Conservation (phyloP, 805 yeast species). For the Saccharomycopsis javanensis region DNA sequence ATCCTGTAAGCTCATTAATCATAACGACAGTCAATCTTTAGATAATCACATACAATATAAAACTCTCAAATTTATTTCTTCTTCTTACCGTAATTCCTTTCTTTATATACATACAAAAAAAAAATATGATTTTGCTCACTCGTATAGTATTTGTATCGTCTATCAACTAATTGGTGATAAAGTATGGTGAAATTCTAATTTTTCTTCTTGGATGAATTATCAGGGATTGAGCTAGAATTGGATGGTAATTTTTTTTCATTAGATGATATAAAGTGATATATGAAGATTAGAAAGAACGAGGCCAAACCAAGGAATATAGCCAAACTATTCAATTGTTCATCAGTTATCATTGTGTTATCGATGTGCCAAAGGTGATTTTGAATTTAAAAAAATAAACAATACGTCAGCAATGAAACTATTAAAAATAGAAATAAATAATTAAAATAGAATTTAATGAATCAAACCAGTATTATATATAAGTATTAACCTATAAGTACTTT, state of each 20-base stretch:
- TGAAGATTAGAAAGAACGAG: conserved; percentile 59
- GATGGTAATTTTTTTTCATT: conserved; percentile 24
- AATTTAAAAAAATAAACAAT: background rate
- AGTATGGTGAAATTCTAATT: background rate
- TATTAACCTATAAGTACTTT: too few species aligned
- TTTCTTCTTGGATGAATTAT: background rate
- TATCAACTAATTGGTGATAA: background rate
- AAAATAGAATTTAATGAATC: too few species aligned
- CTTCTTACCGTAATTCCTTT: too few species aligned
- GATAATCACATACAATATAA: too few species aligned
- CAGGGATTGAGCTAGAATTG: background rate
- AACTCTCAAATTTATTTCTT: background rate
- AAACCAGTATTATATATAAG: too few species aligned
- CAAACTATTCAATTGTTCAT: conserved; percentile 63
- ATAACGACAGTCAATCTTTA: too few species aligned
- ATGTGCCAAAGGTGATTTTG: background rate
- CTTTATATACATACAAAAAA: too few species aligned
- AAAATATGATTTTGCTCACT: background rate
- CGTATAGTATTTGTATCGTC: background rate
- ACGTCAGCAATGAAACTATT: background rate
- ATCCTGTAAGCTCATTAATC: too few species aligned
- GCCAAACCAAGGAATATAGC: conserved; percentile 67
- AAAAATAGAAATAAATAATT: too few species aligned
- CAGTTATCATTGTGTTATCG: conserved; percentile 61
- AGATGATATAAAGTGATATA: conserved; percentile 59